Base-by-base conservation (phyloP, 2,329 filamentous ascomycete species). In the Phyllosticta capitalensis region DNA sequence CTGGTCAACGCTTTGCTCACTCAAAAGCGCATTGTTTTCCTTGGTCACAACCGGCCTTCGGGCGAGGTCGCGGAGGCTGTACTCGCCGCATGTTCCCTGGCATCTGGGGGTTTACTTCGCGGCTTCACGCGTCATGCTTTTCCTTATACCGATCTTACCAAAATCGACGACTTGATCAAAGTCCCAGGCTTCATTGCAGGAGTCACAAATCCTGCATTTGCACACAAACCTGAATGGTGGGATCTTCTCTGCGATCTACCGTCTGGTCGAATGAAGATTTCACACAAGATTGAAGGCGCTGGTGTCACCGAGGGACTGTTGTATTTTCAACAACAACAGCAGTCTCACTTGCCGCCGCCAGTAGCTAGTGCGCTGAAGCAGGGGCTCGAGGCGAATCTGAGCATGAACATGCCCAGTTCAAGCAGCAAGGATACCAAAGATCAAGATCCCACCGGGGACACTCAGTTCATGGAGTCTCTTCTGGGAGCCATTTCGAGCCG, bases 31-130 rank as follows among this genome's bases (percentile, higher is more conserved):
- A 84, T 99, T 68, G 92, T 99, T 61, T 99, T 99, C 72, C 79
- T 99, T 6, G 94, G 94, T 2, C 89, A 99, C 76, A 95, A 95
- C 68, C 86, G 92, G 72, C 92, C 94, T 0, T 96, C 94, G 0
- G 91, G 92, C 21, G 92, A 96, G 69, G 94, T 99, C 24, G 94
- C 94, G 1, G 92, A 99, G 76, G 92, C 94, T n/a, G 94, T 99
- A 2, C 81, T 99, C 9, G 94, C 91, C n/a, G 92, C 94, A 1
- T 99, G 94, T 72, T 90, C 94, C 10, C 81, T 99, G 53, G 92
- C 89, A 14, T 96, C 92, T 12, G 94, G 94, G 10, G 92, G 94
- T 5, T 79, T 96, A n/a, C 78, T 99, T 38, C 83, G 92, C 60
- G 94, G 94, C 26, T 99, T 99, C 74, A 96, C 92, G 9, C 84